Percentiles rank a stretch among this genome's conserved stretches.
These are phyloP conservation scores for Colletotrichum filicis DNA, from an alignment of 2,329 filamentous ascomycete species.

Conservation along the genomic window DNA sequence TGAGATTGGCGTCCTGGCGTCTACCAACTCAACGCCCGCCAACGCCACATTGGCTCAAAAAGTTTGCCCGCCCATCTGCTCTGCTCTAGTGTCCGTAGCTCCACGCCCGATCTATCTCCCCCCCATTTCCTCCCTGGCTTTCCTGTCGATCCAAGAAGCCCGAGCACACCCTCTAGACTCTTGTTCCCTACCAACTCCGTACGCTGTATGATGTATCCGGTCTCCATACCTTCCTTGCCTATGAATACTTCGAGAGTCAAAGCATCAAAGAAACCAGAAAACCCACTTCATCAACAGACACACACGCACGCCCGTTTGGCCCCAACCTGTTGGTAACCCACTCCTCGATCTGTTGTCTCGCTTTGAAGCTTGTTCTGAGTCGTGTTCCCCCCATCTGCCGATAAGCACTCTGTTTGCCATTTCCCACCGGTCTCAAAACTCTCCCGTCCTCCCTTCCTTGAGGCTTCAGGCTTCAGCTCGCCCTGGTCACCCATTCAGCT, in stretches of 20 bases:
- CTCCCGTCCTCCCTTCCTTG: neutral
- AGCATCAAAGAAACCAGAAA: neutral
- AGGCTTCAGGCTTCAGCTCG: slow-evolving; percentile 6
- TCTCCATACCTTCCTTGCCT: no score
- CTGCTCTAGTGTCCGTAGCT: neutral
- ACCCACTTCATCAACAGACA: neutral
- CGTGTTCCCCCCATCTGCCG: neutral
- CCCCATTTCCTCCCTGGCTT: neutral
- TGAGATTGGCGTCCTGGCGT: slow-evolving; percentile 27
- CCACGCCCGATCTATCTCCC: neutral
- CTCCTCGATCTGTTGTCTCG: neutral
- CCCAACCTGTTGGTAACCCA: neutral
- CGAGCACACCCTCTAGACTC: neutral
- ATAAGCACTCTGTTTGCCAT: neutral
- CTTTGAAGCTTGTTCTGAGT: slow-evolving; percentile 2
- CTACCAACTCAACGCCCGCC: slow-evolving; percentile 2
- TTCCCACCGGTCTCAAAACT: neutral
- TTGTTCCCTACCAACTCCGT: neutral
- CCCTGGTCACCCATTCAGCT: slow-evolving; percentile 1
- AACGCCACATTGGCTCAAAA: slow-evolving; percentile 18
- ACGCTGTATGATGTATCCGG: neutral
- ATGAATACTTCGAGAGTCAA: neutral
- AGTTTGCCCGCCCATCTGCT: neutral
- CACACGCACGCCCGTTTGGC: neutral
- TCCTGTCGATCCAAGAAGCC: neutral